Evolutionary conservation across 2,329 filamentous ascomycete species (phyloP).

Genomic region (Basipetospora sp.): DNA sequence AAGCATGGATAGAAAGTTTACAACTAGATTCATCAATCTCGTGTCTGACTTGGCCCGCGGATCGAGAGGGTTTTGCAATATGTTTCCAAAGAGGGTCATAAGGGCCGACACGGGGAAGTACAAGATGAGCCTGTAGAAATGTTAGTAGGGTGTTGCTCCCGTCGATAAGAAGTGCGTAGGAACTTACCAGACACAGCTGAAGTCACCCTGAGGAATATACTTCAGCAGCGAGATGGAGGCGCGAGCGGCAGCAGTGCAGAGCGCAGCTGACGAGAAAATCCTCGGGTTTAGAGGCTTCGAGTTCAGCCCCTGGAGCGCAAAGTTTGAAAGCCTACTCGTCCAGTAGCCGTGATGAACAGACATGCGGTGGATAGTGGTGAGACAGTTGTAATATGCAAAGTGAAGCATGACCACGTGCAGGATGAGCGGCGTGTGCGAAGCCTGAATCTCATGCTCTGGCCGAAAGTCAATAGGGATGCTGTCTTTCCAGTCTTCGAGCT

Average conservation of each 20-base stretch:
- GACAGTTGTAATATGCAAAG: constrained; percentile 93
- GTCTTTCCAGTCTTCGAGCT: constrained; percentile 92
- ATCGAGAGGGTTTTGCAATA: constrained; percentile 87
- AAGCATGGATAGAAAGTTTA: constrained; percentile 78
- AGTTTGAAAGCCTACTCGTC: constrained; percentile 89
- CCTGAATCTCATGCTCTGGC: constrained; percentile 93
- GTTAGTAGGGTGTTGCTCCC: no score
- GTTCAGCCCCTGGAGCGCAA: constrained; percentile 86
- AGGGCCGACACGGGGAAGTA: constrained; percentile 94
- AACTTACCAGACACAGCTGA: constrained; percentile 81
- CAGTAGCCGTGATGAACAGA: constrained; percentile 95
- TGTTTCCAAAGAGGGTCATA: constrained; percentile 90
- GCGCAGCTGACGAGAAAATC: constrained; percentile 81
- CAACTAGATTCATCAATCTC: constrained; percentile 80
- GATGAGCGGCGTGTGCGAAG: constrained; percentile 81
- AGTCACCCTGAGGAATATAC: constrained; percentile 90
- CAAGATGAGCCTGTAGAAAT: constrained; percentile 54
- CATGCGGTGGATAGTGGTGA: constrained; percentile 97
- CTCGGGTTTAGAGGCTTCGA: constrained; percentile 79
- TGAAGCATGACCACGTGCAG: constrained; percentile 88
- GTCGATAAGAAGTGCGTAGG: no score
- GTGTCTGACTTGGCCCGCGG: constrained; percentile 76
- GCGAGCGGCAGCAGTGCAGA: constrained; percentile 83
- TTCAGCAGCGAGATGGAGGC: constrained; percentile 88
- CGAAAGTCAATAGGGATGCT: constrained; percentile 87